A percentile compares a stretch with the other conserved stretches of the same genome.
These are phyloP conservation scores for Blastobotrys chiropterorum DNA, from an alignment of 805 yeast species.

Conservation along the genomic window DNA sequence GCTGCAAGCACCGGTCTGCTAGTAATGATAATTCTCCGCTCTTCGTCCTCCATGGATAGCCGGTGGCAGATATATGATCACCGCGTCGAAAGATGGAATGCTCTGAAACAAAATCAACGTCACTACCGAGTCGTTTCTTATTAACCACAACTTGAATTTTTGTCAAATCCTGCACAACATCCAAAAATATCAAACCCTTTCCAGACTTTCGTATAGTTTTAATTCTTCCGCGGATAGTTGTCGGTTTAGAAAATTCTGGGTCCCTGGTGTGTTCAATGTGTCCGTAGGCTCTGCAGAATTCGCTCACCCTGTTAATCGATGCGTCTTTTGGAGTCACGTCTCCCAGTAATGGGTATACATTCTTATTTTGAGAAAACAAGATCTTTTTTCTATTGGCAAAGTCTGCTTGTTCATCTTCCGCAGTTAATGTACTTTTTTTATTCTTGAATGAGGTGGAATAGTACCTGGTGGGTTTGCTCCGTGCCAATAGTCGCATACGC, in stretches of 20 bases:
- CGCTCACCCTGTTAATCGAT: conserved; percentile 6
- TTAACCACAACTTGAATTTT: conserved; percentile 60
- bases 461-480: not conserved
- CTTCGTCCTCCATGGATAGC: conserved; percentile 68
- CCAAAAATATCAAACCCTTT: conserved; percentile 62
- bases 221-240: conserved; percentile 51
- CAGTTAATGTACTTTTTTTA: conserved; percentile 3
- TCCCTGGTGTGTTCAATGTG: not conserved
- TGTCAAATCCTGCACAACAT: conserved; percentile 52
- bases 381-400: conserved; percentile 12
- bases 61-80: conserved; percentile 61
- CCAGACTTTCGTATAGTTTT: conserved; percentile 56
- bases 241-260: not conserved
- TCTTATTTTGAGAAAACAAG: not conserved
- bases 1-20: conserved; percentile 39
- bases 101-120: conserved; percentile 33
- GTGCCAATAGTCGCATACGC: not conserved
- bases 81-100: conserved; percentile 52
- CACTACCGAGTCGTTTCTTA: conserved; percentile 38
- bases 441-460: not conserved
- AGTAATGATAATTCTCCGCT: conserved; percentile 75
- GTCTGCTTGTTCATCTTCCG: conserved; percentile 10
- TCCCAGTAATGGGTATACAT: conserved; percentile 12
- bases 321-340: conserved; percentile 2
- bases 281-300: conserved; percentile 6